Evolutionary conservation across 106 monocot species (phyloP).

Genomic region (Iris macrosiphon): DNA sequence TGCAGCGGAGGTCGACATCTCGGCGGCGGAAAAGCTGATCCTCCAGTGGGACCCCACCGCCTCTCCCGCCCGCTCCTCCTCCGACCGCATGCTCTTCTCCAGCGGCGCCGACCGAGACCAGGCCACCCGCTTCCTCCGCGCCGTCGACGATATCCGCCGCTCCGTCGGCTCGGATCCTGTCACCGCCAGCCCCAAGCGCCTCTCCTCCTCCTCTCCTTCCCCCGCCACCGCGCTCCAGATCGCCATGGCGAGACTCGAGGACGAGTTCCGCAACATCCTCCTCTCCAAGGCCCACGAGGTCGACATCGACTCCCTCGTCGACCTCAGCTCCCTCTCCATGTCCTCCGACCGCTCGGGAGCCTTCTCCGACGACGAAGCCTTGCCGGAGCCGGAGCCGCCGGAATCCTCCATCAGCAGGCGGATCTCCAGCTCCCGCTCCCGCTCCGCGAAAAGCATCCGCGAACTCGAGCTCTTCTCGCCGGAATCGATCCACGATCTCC

Average conservation of each 20-base stretch:
- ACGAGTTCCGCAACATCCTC: constrained; percentile 90
- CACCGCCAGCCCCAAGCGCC: constrained; percentile 14
- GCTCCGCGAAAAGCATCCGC: constrained; percentile 47
- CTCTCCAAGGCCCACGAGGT: constrained; percentile 39
- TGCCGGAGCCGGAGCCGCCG: not conserved
- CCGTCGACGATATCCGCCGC: constrained; percentile 49
- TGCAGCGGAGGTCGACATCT: too few relatives aligned
- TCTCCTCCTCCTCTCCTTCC: constrained; percentile 5
- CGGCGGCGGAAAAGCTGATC: too few relatives aligned
- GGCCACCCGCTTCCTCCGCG: constrained; percentile 37
- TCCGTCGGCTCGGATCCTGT: constrained; percentile 18
- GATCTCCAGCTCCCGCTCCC: constrained; percentile 15
- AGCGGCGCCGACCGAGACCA: constrained; percentile 26
- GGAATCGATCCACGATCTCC: constrained; percentile 56
- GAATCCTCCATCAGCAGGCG: not conserved
- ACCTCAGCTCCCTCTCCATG: constrained; percentile 52
- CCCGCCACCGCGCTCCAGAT: constrained; percentile 40
- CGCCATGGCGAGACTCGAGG: constrained; percentile 89
- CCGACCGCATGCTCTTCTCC: too few relatives aligned
- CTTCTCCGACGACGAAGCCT: not conserved
- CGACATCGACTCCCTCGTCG: constrained; percentile 57
- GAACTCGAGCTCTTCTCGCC: constrained; percentile 68
- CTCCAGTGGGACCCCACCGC: too few relatives aligned
- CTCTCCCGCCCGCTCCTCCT: too few relatives aligned
- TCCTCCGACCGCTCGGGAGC: constrained; percentile 14